These are phyloP conservation scores for Blastocystis sp. DNA, from an alignment of 352 stramenopile species.

Conservation along the genomic window DNA sequence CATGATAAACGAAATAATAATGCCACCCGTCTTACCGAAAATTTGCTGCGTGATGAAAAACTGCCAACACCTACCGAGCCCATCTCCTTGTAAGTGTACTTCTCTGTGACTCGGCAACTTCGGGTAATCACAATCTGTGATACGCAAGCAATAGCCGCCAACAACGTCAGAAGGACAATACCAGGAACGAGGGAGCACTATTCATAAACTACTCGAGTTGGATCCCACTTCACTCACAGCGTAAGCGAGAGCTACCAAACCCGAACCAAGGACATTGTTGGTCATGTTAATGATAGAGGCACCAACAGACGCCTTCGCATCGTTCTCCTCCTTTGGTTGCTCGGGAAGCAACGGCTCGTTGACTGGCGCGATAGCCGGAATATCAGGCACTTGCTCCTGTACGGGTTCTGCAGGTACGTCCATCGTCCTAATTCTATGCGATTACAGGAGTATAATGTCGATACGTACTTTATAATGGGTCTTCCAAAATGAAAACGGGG, in stretches of 20 bases:
- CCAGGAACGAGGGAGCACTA: constrained; percentile 40
- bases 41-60: not conserved
- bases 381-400: no score
- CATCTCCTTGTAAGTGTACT: constrained; percentile 49
- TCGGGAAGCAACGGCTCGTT: constrained; percentile 10
- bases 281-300: constrained; percentile 51
- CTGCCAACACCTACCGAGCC: not conserved
- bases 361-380: no score
- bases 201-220: not conserved
- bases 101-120: constrained; percentile 36
- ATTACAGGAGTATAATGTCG: no score
- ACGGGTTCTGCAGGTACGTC: no score
- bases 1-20: constrained; percentile 54
- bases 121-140: constrained; percentile 49
- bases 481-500: no score
- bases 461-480: no score
- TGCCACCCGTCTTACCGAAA: constrained; percentile 14
- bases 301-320: constrained; percentile 28
- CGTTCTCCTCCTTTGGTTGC: not conserved
- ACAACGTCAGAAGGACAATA: constrained; percentile 35
- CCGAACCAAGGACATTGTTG: constrained; percentile 42
- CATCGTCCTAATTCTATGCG: no score
- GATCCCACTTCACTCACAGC: not conserved
- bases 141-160: constrained; percentile 34
- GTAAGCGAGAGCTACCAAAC: constrained; percentile 37